Evolutionary conservation across 176 grass and related monocot genomes (phyloP), one percentile per base, ranked within the genome.

Genomic region (Thinopyrum elongatum): DNA sequence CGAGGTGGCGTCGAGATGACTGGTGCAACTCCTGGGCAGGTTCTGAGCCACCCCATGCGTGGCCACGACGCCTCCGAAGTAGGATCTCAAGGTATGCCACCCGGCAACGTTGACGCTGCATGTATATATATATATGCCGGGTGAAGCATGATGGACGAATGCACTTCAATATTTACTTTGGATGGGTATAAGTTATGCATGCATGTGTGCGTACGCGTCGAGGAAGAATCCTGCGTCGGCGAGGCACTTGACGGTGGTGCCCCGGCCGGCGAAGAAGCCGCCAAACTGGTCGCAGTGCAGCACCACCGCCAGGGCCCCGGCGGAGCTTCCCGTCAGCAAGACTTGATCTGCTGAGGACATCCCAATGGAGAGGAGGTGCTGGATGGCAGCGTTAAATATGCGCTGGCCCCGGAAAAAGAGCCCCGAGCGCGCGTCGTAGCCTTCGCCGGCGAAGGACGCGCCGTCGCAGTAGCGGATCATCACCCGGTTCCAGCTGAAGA

Each of bases 401-500:
- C 95, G 89, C 80, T 98, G 93, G 10, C 95, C 95, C 26, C 95
- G 86, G 79, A 98, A 98, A 28, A 92, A 92, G 3, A 98, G 79
- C n/a, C 64, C 73, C 0, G 73, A 19, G n/a, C 13, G 89, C 79
- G 82, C n/a, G 88, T 95, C 81, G 35, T 87, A 90, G 75, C 77
- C 93, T n/a, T 98, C 95, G 42, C 95, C 92, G 15, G 86, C 81
- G 76, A 98, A 98, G 2, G 95, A 98, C 17, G 83, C 93, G 58
- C 95, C 82, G 80, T 98, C 95, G 74, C 95, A 98, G 85, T 98
- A 98, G 7, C 91, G 78, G 35, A 98, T 81, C 64, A 74, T 85
- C 38, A 93, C 93, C 84, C 93, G 89, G 67, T 98, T 98, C 95
- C 95, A 98, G 77, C 81, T 92, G 88, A 89, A 92, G 86, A 98